Evolutionary conservation across 1,284 basidiomycete species (phyloP), one percentile per base, ranked within the genome.

Genomic region (Volvariella surrecta): DNA sequence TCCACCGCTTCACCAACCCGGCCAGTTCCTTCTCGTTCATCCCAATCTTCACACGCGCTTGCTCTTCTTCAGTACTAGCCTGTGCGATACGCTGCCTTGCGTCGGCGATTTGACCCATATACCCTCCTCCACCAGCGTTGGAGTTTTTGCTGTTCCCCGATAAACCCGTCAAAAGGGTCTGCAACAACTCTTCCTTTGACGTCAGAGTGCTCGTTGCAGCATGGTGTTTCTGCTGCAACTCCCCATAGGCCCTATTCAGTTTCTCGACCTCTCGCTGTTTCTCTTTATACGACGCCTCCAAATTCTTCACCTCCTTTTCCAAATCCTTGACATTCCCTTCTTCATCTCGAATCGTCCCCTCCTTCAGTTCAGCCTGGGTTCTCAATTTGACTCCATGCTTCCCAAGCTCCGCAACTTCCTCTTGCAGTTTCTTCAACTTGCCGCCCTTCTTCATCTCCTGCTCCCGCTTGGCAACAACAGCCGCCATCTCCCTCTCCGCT

Each of bases 61-160:
- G 92, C 57, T 96, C 84, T 45, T 91, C 87, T 55, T 95, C 92
- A 0, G 92, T 85, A 4, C 75, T 69, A 0, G 85, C 85, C 37
- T 89, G 82, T 0, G 90, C 80, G 1, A 87, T 68, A 7, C 81
- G 77, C 1, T 79, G 78, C 50, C 82, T 81, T 0, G 93, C 90
- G n/a, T 89, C 84, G 1, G 93, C 89, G 19, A 99, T 76, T 59
- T 97, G 93, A 20, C 94, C 96, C 79, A 98, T 86, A 62, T 97
- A 99, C 0, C 94, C 94, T 8, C 94, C 93, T 7, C 91, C 86
- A 3, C 62, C 70, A 42, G 68, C 70, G 44, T 67, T 69, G 21
- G 79, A 75, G 32, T 67, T 68, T 21, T 79, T 75, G 32, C 71
- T 73, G 31, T 73, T 76, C 4, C 79, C 80, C 1, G 88, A 85